Conservation (phyloP, 2,329 filamentous ascomycete genomes). For the Trichoderma asperellum region DNA sequence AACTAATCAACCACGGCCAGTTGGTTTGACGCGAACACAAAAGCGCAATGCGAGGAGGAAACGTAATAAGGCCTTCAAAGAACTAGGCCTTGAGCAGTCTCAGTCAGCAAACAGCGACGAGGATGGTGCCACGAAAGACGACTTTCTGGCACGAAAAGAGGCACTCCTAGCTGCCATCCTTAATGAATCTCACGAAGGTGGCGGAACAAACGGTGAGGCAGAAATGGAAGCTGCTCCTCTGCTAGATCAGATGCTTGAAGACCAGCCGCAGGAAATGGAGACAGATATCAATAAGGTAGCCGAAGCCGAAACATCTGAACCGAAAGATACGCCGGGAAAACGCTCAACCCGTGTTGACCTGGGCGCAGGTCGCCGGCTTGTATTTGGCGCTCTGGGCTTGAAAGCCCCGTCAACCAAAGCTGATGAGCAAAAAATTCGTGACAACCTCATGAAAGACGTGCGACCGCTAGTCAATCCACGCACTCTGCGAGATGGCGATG, state of each 20-base stretch:
- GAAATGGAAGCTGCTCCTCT: neutral
- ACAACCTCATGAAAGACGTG: constrained; percentile 61
- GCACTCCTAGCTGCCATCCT: constrained; percentile 43
- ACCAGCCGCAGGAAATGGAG: neutral
- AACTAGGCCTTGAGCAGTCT: constrained; percentile 29
- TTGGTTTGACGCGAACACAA: constrained; percentile 50
- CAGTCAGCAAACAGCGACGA: constrained; percentile 26
- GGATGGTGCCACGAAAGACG: constrained; percentile 31
- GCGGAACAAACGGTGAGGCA: neutral
- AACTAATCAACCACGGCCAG: constrained; percentile 33
- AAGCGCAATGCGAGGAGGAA: constrained; percentile 57
- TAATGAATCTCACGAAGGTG: constrained; percentile 26
- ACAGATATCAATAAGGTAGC: neutral
- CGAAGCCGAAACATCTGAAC: neutral
- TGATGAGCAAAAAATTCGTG: constrained; percentile 66
- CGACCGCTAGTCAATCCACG: constrained; percentile 47
- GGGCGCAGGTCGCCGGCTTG: constrained; percentile 65
- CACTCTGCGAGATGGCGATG: constrained; percentile 34
- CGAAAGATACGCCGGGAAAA: constrained; percentile 19
- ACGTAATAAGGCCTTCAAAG: constrained; percentile 39
- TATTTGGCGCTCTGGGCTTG: constrained; percentile 74
- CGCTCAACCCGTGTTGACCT: constrained; percentile 46
- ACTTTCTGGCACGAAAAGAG: constrained; percentile 47
- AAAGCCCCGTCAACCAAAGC: constrained; percentile 69
- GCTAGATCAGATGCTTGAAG: neutral